Conservation (phyloP, 331 rosid species). For the Malus hybrid region DNA sequence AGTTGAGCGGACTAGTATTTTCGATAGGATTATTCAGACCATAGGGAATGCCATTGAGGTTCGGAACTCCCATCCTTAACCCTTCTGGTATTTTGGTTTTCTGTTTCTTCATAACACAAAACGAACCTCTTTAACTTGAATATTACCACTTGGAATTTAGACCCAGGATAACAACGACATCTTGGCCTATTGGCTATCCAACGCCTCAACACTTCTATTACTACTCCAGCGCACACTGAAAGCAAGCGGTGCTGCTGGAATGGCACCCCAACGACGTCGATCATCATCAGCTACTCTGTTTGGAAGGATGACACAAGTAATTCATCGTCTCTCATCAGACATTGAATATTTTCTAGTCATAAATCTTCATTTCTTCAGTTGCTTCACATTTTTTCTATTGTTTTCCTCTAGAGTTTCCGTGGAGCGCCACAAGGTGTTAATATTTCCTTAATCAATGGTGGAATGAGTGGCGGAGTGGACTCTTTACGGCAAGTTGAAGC, state of each 20-base stretch:
- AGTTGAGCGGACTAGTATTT: conserved; percentile 76
- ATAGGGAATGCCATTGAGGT: conserved; percentile 84
- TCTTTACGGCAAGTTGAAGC: conserved; percentile 74
- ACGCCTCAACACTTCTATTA: conserved; percentile 75
- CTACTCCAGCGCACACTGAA: conserved; percentile 82
- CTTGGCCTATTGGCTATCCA: conserved; percentile 83
- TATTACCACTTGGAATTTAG: conserved; percentile 32
- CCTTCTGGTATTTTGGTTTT: conserved; percentile 5
- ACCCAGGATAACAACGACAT: conserved; percentile 71
- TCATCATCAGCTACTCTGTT: conserved; percentile 67
- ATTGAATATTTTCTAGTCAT: not conserved
- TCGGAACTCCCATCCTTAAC: conserved; percentile 10
- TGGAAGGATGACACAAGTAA: conserved; percentile 84
- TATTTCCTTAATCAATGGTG: conserved; percentile 51
- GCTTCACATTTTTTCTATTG: conserved; percentile 7
- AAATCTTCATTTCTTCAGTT: conserved; percentile 12
- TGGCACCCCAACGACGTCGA: conserved; percentile 91
- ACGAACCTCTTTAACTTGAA: conserved; percentile 19
- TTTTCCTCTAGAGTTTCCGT: conserved; percentile 58
- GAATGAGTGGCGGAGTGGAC: conserved; percentile 49
- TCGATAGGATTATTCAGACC: conserved; percentile 74
- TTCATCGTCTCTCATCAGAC: conserved; percentile 15
- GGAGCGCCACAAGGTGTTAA: conserved; percentile 73
- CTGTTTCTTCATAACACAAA: conserved; percentile 1
- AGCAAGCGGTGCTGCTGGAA: conserved; percentile 92